Evolutionary conservation across 805 yeast genomes (phyloP), one percentile per base, ranked within the genome.

Genomic region (Saturnispora bothae): DNA sequence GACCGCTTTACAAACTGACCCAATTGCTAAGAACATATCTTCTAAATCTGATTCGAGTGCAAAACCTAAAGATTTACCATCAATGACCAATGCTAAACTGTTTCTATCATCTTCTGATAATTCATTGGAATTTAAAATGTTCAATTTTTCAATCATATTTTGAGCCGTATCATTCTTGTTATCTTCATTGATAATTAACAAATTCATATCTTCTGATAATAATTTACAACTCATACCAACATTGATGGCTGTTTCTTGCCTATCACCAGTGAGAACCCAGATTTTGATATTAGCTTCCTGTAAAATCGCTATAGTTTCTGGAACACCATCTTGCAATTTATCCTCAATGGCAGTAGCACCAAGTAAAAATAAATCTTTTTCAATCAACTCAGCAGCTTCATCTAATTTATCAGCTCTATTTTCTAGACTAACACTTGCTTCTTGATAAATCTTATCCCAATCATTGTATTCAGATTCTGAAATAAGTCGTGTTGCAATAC

Each of bases 321-420:
- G 97, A 16, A 92, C 99, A 29, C 96, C 98, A 41, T 89, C 97
- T 63, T 92, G 99, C 34, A 92, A 65, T 54, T 92, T 89, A 57
- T 92, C 99, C 57, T 92, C 99, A 54, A 92, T 92, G 1, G 98
- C 99, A 27, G 98, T 94, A 2, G 97, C 97, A 28, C 99, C 99
- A 14, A 92, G 63, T 28, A 92, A 61, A 43, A 78, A 78, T 47
- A 92, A 63, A 43, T 83, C 80, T 27, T 65, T 70, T 57, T 92
- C 99, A 44, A 92, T 86, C 39, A 76, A 49, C 51, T 89, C 95
- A 1, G 98, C 97, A 10, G 82, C 94, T 7, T 71, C 83, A 52
- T 88, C 97, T 39, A 94, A 64, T 52, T 76, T 77, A 20, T 76
- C 76, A 19, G 78, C 61, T 58, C 99, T 72, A 53, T 85, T 64